phyloP scores from a whole-genome alignment of 495 filamentous ascomycete genomes.

The Pseudevernia furfuracea region DNA sequence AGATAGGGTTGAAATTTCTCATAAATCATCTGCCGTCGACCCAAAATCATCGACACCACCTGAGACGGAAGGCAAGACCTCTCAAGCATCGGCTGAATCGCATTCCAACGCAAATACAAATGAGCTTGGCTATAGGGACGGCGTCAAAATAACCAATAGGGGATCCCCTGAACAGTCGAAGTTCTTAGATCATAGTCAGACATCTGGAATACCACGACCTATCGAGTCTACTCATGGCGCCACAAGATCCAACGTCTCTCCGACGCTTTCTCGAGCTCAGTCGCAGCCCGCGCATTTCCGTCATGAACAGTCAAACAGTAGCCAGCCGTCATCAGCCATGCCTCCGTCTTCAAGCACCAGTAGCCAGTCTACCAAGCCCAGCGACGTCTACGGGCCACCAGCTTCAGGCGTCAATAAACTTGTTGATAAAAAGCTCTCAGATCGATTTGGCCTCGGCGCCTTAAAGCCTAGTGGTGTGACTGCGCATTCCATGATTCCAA shows the following conservation, averaged over 20 bases:
- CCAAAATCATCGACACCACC: not conserved
- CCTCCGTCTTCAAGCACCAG: not conserved
- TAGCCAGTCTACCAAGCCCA: not conserved
- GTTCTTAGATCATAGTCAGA: slow-evolving; percentile 13
- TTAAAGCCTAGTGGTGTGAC: slow-evolving; percentile 54
- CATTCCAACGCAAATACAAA: not conserved
- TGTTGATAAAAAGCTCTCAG: slow-evolving; percentile 64
- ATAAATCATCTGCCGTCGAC: not conserved
- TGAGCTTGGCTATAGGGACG: not conserved
- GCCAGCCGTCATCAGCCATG: slow-evolving; percentile 11
- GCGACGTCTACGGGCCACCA: not conserved
- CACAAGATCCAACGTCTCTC: slow-evolving; percentile 44
- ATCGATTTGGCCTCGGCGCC: slow-evolving; percentile 52
- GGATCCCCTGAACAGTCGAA: not conserved
- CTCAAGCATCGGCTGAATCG: not conserved
- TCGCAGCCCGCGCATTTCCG: slow-evolving; percentile 54
- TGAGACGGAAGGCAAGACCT: not conserved
- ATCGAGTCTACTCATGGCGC: slow-evolving; percentile 38
- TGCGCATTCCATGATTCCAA: slow-evolving; percentile 75
- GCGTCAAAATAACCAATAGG: not conserved
- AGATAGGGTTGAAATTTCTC: not conserved
- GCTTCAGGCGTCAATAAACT: slow-evolving; percentile 34
- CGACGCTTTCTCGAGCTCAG: slow-evolving; percentile 60
- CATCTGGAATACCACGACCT: slow-evolving; percentile 47
- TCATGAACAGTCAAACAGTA: slow-evolving; percentile 28